A percentile compares a stretch with the other conserved stretches of the same genome.
These are phyloP conservation scores for Aspergillus sp. DNA, from an alignment of 2,329 filamentous ascomycete species.

Conservation along the genomic window DNA sequence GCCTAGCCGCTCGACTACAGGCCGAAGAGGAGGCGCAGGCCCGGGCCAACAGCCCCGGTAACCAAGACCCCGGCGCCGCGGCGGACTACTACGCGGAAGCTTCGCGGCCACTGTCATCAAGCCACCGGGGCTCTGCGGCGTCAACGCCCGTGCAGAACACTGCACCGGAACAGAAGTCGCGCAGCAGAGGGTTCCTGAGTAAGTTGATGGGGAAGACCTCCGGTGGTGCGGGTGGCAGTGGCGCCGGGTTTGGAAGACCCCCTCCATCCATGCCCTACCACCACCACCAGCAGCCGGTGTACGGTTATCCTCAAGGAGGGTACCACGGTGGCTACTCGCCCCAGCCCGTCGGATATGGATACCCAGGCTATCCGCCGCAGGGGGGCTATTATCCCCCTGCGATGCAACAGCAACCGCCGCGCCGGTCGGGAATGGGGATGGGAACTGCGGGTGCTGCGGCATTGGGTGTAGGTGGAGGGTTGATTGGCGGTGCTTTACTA, in stretches of 20 bases:
- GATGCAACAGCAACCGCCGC: constrained; percentile 46
- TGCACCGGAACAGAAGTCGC: constrained; percentile 36
- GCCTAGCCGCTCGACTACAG: constrained; percentile 73
- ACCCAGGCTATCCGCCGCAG: constrained; percentile 35
- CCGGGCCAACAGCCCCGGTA: constrained; percentile 17
- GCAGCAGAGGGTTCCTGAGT: constrained; percentile 49
- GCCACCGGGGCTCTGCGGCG: not conserved
- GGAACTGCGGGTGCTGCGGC: constrained; percentile 73
- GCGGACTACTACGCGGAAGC: constrained; percentile 48
- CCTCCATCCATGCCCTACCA: constrained; percentile 16
- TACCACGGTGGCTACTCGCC: constrained; percentile 35
- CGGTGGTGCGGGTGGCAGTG: constrained; percentile 21
- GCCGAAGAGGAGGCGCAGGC: constrained; percentile 75
- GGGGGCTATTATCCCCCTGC: constrained; percentile 39
- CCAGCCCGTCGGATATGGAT: constrained; percentile 35
- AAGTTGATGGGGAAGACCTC: constrained; percentile 52
- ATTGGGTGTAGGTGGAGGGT: constrained; percentile 75
- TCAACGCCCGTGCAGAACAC: constrained; percentile 21
- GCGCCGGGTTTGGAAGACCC: constrained; percentile 16
- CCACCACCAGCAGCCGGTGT: constrained; percentile 30
- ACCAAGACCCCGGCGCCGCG: constrained; percentile 37
- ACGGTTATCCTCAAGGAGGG: constrained; percentile 22
- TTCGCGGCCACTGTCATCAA: constrained; percentile 14
- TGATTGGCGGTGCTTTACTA: constrained; percentile 74
- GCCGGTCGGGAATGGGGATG: constrained; percentile 59